Evolutionary conservation across 2,329 filamentous ascomycete genomes (phyloP), one percentile per base, ranked within the genome.

Genomic region (Hymenotorrendiella dingleyae): DNA sequence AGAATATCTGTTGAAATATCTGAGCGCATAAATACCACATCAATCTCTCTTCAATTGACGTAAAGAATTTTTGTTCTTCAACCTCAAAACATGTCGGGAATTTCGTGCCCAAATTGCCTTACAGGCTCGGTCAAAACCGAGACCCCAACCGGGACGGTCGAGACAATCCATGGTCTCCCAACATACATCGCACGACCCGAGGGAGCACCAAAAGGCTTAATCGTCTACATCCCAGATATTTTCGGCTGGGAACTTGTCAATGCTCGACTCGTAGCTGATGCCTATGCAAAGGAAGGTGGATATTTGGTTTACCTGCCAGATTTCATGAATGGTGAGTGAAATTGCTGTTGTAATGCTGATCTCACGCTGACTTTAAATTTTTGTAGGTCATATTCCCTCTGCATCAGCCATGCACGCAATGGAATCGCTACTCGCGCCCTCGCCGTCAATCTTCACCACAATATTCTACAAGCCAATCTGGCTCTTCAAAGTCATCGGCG

Each of bases 201-300:
- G 14, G 51, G 55, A 6, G 55, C 40, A 17, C 57, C 63, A 2
- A 67, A 66, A 24, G 70, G 66, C 3, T 63, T 71, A 38, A 56
- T 76, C 3, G 66, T 76, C 22, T 64, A 74, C 43, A 63, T 76
- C 29, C 57, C 70, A 1, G 72, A 76, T 55, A 65, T 67, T 3
- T 74, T 76, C 48, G 72, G 73, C 6, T 73, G 70, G 66, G 56
- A 64, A 8, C 64, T 76, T 27, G 54, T 61, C 24, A 76, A 76
- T 54, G 68, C 67, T 29, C 61, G 70, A n/a, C 55, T 72, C 2
- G 53, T 76, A 7, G 69, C 70, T 3, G 72, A 76, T 50, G 54
- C 58, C 22, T 74, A 73, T 54, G 71, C 72, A 11, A 59, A 65
- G 42, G 64, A 64, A 36, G 67, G 68, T 1, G 58, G 57, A 4